These are phyloP conservation scores for Penicillium thymicola DNA, from an alignment of 2,329 filamentous ascomycete genomes.

Conservation along the genomic window DNA sequence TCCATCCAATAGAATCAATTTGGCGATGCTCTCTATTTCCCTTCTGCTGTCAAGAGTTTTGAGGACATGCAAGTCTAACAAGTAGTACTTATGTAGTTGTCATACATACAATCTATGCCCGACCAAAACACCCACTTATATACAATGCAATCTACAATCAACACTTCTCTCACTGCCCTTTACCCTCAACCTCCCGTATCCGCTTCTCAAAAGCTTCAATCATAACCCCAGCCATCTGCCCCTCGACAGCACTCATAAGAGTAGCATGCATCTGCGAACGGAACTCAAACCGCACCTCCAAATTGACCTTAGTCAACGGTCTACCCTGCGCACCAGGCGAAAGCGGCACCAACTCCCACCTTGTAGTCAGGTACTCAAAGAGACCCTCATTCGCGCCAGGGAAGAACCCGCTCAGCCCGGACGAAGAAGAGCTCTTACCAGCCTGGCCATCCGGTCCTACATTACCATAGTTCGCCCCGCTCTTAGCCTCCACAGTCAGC, in stretches of 20 bases:
- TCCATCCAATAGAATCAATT: slow-evolving; percentile 17
- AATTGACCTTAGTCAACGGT: slow-evolving; percentile 66
- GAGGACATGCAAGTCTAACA: not conserved
- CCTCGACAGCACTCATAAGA: slow-evolving; percentile 75
- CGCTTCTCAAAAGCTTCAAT: slow-evolving; percentile 87
- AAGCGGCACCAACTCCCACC: slow-evolving; percentile 43
- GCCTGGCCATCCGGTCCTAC: slow-evolving; percentile 51
- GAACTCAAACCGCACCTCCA: slow-evolving; percentile 80
- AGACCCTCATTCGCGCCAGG: slow-evolving; percentile 47
- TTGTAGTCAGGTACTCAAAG: slow-evolving; percentile 45
- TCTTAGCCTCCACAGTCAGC: slow-evolving; percentile 68
- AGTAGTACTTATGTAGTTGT: not conserved
- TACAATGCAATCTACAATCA: slow-evolving; percentile 8
- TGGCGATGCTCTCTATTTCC: not conserved
- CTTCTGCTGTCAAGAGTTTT: not conserved
- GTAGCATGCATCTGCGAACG: slow-evolving; percentile 82
- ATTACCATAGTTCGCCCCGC: slow-evolving; percentile 41
- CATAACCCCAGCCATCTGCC: slow-evolving; percentile 83
- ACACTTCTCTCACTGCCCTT: slow-evolving; percentile 6
- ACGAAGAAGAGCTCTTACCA: slow-evolving; percentile 53
- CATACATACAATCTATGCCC: not conserved
- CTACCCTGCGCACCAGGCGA: slow-evolving; percentile 26
- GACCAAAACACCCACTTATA: slow-evolving; percentile 6
- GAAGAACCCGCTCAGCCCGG: slow-evolving; percentile 23
- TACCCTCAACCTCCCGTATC: slow-evolving; percentile 58